Evolutionary conservation across 495 filamentous ascomycete species (phyloP).

Genomic region (Tuber umbilicatum): DNA sequence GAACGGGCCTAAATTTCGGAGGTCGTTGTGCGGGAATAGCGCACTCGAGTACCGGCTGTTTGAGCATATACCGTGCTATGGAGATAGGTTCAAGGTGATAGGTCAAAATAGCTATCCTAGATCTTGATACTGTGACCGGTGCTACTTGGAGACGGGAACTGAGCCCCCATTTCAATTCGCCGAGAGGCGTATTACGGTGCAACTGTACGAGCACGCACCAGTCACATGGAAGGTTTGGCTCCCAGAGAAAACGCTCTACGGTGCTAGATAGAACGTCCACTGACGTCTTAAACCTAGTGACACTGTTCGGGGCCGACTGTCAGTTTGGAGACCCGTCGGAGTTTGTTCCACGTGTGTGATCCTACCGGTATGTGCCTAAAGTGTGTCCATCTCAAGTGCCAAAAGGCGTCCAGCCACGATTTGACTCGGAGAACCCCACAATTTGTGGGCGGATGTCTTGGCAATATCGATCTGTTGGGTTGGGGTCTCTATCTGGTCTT

Average conservation of each 20-base stretch:
- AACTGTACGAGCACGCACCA: not conserved
- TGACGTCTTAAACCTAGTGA: not conserved
- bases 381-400: not conserved
- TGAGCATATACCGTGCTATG: not conserved
- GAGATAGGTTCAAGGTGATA: not conserved
- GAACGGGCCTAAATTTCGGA: not conserved
- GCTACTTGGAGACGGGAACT: not conserved
- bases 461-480: not conserved
- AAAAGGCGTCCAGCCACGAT: not conserved
- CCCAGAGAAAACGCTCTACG: not conserved
- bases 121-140: not conserved
- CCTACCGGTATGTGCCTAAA: not conserved
- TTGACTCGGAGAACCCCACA: not conserved
- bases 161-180: not conserved
- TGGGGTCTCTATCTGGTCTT: not conserved
- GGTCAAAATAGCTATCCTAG: not conserved
- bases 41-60: not conserved
- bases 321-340: not conserved
- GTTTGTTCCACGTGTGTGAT: not conserved
- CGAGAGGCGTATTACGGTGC: not conserved
- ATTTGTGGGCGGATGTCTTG: not conserved
- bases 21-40: not conserved
- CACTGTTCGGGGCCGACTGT: not conserved
- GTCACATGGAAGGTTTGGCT: not conserved
- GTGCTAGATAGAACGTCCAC: not conserved